phyloP scores from a whole-genome alignment of 2,329 filamentous ascomycete genomes.

The Colletotrichum sp. region DNA sequence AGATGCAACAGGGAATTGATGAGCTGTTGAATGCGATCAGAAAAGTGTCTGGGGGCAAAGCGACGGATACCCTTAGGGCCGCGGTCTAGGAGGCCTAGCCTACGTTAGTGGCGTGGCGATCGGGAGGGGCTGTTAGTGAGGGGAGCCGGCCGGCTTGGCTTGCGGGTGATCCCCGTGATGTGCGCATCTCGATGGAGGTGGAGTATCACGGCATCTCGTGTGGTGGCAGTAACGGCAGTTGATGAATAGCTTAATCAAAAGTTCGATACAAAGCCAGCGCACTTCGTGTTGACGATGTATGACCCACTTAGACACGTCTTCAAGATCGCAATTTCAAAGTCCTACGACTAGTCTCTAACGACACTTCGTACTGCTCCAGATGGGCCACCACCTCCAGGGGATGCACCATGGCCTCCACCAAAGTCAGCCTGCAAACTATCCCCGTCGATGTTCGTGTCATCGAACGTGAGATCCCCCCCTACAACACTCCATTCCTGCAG shows the following conservation, averaged over 20 bases:
- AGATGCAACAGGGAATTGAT: not conserved
- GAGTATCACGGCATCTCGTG: not conserved
- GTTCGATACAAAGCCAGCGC: not conserved
- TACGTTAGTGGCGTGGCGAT: slow-evolving; percentile 18
- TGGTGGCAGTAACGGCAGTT: not conserved
- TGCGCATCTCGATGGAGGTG: not conserved
- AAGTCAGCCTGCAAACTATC: too few relatives aligned
- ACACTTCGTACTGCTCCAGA: not conserved
- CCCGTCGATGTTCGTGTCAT: too few relatives aligned
- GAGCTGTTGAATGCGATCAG: not conserved
- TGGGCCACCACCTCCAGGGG: too few relatives aligned
- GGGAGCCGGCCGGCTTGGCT: not conserved
- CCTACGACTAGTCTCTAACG: not conserved
- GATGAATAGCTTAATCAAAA: not conserved
- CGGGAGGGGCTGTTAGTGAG: slow-evolving; percentile 6
- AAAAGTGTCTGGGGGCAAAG: not conserved
- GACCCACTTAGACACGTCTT: not conserved
- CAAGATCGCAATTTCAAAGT: not conserved
- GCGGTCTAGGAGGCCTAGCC: not conserved
- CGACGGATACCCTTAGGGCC: not conserved
- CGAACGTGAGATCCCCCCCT: too few relatives aligned
- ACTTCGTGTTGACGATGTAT: not conserved
- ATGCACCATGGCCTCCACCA: too few relatives aligned
- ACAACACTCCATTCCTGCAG: too few relatives aligned
- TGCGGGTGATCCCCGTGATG: not conserved